phyloP scores from a whole-genome alignment of 768 basidiomycete genomes.

The Boletus insuetus region DNA sequence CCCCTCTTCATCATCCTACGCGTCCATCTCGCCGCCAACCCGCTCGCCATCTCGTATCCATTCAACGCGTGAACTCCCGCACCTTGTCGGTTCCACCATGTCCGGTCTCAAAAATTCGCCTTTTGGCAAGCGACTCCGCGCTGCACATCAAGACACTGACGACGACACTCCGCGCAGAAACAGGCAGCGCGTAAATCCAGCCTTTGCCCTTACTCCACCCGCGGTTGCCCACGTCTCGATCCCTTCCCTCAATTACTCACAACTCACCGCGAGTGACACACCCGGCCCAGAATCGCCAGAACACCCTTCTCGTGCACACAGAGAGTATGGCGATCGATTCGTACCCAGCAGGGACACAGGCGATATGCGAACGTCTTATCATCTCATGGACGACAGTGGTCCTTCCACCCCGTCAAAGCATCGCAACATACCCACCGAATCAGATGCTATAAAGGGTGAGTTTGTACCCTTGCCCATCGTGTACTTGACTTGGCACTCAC shows the following conservation, averaged over 20 bases:
- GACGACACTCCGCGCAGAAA: conserved; percentile 55
- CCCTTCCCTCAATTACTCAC: conserved; percentile 53
- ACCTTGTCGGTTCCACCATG: conserved; percentile 37
- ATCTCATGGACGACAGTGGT: conserved; percentile 53
- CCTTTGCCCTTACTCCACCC: conserved; percentile 45
- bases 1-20: neutral
- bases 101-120: conserved; percentile 81
- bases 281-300: conserved; percentile 43
- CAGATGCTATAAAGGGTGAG: conserved; percentile 73
- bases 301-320: conserved; percentile 30
- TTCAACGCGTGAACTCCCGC: neutral
- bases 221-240: conserved; percentile 41
- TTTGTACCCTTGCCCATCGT: neutral
- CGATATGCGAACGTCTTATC: conserved; percentile 61
- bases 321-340: conserved; percentile 58
- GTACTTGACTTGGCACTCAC: conserved; percentile 3
- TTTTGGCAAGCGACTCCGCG: conserved; percentile 80
- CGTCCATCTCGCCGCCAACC: neutral
- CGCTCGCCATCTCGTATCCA: neutral
- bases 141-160: conserved; percentile 54
- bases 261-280: conserved; percentile 51
- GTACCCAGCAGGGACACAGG: conserved; percentile 58
- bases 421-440: conserved; percentile 64
- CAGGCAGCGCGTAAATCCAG: conserved; percentile 50
- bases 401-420: conserved; percentile 60